Evolutionary conservation across 768 basidiomycete species (phyloP).

Genomic region (Agrocybe chaxingu): DNA sequence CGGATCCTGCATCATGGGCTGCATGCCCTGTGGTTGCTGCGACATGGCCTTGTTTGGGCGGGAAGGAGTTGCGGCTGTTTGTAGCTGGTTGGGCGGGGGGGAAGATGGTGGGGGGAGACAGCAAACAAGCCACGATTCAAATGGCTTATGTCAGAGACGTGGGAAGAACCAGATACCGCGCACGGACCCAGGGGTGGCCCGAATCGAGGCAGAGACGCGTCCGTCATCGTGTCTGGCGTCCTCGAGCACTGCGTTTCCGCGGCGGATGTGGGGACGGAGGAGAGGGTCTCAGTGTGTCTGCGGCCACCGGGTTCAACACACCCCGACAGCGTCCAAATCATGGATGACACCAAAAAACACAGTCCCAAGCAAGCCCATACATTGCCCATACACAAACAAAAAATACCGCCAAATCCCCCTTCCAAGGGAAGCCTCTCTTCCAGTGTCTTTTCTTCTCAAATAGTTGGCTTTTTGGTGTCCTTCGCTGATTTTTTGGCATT

Average conservation of each 20-base stretch:
- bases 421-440: neutral
- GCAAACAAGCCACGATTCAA: constrained; percentile 43
- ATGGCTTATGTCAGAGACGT: constrained; percentile 53
- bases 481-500: no score
- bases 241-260: constrained; percentile 12
- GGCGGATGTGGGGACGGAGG: constrained; percentile 27
- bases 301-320: constrained; percentile 56
- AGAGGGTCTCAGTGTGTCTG: constrained; percentile 44
- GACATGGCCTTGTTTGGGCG: constrained; percentile 40
- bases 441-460: neutral
- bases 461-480: no score
- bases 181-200: constrained; percentile 47
- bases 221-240: constrained; percentile 13
- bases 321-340: constrained; percentile 68
- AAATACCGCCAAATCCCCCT: neutral
- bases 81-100: constrained; percentile 34
- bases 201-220: constrained; percentile 8
- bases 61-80: constrained; percentile 27
- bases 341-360: constrained; percentile 78
- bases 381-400: constrained; percentile 47
- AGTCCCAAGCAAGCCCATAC: constrained; percentile 44
- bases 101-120: constrained; percentile 44
- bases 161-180: constrained; percentile 51
- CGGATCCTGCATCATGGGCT: constrained; percentile 61
- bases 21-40: constrained; percentile 57